Base-by-base conservation (phyloP, 345 rosid genomes). In the Mangifera indica region DNA sequence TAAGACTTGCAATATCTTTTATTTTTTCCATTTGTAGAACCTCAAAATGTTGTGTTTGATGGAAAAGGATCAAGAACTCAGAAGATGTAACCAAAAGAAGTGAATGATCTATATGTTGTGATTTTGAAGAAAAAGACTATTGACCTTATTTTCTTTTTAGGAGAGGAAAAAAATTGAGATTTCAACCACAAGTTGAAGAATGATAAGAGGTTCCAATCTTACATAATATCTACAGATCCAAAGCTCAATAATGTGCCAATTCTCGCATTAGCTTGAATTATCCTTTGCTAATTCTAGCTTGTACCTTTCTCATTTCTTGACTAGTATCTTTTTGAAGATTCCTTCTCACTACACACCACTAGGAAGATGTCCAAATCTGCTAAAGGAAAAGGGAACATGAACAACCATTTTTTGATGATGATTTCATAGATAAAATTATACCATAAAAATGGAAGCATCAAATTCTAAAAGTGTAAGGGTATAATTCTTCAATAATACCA, bases 391-490 rank as follows among this genome's bases (percentile, higher is more conserved):
- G 26, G 48, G 45, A 5, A 51, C 21, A 17, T 1, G 57, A 22
- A 10, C 20, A 9, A 48, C 68, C 68, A 24, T 55, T 46, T 64
- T 51, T 66, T 49, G 15, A 14, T 25, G 22, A 56, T 13, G 21
- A 7, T 37, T 18, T 55, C 21, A 37, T 13, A 32, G 13, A 24
- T 40, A 21, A 10, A 55, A 34, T 22, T 24, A 10, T 69, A 15
- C 40, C 54, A 70, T 20, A 5, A 10, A 58, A 45, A 25, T 0
- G 24, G 44, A 58, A 70, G 63, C 56, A 58, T 45, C 54, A 26
- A 10, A 44, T 45, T 26, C 42, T 11, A 70, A 58, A 70, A 59
- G 73, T 29, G 54, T 29, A 69, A 70, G 13, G 10, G 13, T 24
- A 24, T 22, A 56, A 69, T 24, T 69, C 53, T 15, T 13, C 34